Percentiles rank a stretch among this genome's conserved stretches.
These are phyloP conservation scores for Malus sieversii DNA, from an alignment of 306 rosid genomes.

Conservation along the genomic window DNA sequence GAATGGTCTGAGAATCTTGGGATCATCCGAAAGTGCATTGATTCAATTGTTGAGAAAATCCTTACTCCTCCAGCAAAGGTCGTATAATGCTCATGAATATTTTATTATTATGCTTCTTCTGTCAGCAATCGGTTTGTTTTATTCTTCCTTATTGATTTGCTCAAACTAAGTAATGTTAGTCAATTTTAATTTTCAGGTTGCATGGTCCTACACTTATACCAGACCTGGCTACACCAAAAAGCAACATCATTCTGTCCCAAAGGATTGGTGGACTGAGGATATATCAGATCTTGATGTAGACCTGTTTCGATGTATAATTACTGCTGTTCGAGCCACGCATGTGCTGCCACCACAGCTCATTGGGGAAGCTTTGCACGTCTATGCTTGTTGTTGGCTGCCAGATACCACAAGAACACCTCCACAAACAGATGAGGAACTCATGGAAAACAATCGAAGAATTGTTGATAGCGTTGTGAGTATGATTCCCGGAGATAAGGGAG, in stretches of 20 bases:
- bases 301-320: conserved; percentile 64
- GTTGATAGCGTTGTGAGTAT: conserved; percentile 67
- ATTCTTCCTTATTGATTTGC: not conserved
- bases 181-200: conserved; percentile 44
- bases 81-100: not conserved
- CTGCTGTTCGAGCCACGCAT: conserved; percentile 61
- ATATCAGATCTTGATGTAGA: conserved; percentile 80
- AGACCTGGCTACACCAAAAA: conserved; percentile 79
- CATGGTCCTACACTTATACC: conserved; percentile 93
- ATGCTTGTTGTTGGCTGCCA: conserved; percentile 70
- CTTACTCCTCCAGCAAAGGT: conserved; percentile 76
- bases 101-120: not conserved
- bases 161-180: not conserved
- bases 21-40: conserved; percentile 74
- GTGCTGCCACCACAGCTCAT: conserved; percentile 73
- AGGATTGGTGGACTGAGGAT: conserved; percentile 99
- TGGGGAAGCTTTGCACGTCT: conserved; percentile 95
- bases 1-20: conserved; percentile 91
- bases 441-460: conserved; percentile 42
- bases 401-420: conserved; percentile 42
- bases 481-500: conserved; percentile 78
- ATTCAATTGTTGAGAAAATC: conserved; percentile 76
- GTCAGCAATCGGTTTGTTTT: not conserved
- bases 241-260: conserved; percentile 69
- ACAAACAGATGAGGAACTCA: conserved; percentile 35